Percentiles rank a stretch among this genome's conserved stretches.
Evolutionary conservation across 1,284 basidiomycete species (phyloP).

Genomic region (Trametes versicolor): DNA sequence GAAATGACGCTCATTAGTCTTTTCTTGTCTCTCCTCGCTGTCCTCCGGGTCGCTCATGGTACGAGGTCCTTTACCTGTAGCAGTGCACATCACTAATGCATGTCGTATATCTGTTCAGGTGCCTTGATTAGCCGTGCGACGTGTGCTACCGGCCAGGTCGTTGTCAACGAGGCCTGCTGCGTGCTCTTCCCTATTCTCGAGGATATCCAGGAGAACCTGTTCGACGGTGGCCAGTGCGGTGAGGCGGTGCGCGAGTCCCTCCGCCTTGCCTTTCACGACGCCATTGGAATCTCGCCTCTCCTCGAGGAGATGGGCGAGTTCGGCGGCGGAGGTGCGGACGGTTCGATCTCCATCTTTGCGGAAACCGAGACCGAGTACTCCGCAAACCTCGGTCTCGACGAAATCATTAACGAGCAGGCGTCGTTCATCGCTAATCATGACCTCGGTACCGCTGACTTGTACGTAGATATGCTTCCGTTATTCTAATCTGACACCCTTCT

Average conservation of each 20-base stretch:
- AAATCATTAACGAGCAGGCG: constrained; percentile 32
- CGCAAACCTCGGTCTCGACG: constrained; percentile 38
- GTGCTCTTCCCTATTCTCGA: constrained; percentile 48
- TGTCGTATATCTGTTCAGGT: constrained; percentile 10
- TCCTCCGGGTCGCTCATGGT: constrained; percentile 25
- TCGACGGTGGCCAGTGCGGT: constrained; percentile 40
- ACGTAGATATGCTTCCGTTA: not conserved
- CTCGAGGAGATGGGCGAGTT: constrained; percentile 20
- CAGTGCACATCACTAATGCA: not conserved
- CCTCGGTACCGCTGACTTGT: constrained; percentile 34
- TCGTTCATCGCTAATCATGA: constrained; percentile 32
- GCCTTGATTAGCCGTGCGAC: constrained; percentile 31
- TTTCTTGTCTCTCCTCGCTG: constrained; percentile 23
- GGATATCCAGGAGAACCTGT: constrained; percentile 48
- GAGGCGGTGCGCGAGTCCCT: constrained; percentile 42
- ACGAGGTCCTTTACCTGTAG: not conserved
- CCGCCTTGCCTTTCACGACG: constrained; percentile 44
- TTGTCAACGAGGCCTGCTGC: constrained; percentile 49
- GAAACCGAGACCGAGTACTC: constrained; percentile 38
- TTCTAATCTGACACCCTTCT: not conserved
- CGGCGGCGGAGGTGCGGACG: constrained; percentile 38
- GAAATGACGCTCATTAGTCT: constrained; percentile 26
- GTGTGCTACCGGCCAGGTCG: constrained; percentile 38
- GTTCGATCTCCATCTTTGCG: constrained; percentile 36
- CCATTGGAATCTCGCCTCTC: constrained; percentile 36